Evolutionary conservation across 2,329 filamentous ascomycete genomes (phyloP).

Genomic region (Gaeumannomyces tritici): DNA sequence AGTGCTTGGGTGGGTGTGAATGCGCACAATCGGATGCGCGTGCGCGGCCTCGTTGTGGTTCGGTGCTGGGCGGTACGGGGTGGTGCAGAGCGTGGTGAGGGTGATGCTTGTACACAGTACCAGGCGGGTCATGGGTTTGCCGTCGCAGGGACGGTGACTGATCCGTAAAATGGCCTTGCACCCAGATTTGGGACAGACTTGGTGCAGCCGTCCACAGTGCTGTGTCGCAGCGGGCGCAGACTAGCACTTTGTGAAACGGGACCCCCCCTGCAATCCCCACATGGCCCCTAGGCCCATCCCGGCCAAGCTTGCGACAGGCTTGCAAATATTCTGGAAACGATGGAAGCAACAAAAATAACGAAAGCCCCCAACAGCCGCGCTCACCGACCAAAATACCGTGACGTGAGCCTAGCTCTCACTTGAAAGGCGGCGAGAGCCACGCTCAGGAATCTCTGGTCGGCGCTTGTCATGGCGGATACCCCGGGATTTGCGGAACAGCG

Average conservation of each 20-base stretch:
- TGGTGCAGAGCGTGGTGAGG: neutral
- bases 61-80: neutral
- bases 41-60: neutral
- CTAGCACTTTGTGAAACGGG: constrained; percentile 38
- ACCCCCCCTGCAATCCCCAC: constrained; percentile 37
- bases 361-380: neutral
- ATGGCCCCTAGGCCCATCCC: constrained; percentile 13
- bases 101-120: neutral
- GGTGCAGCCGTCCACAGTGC: constrained; percentile 2
- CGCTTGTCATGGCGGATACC: neutral
- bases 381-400: neutral
- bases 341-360: constrained; percentile 7
- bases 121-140: too few species aligned
- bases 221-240: neutral
- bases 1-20: neutral
- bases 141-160: neutral
- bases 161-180: neutral
- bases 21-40: neutral
- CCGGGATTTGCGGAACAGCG: neutral
- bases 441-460: neutral
- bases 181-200: constrained; percentile 3
- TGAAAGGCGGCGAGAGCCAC: neutral
- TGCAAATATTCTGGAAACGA: constrained; percentile 31
- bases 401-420: neutral
- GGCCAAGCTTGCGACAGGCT: constrained; percentile 21